Evolutionary conservation across 331 rosid genomes (phyloP).

Genomic region (Ulmus americana): DNA sequence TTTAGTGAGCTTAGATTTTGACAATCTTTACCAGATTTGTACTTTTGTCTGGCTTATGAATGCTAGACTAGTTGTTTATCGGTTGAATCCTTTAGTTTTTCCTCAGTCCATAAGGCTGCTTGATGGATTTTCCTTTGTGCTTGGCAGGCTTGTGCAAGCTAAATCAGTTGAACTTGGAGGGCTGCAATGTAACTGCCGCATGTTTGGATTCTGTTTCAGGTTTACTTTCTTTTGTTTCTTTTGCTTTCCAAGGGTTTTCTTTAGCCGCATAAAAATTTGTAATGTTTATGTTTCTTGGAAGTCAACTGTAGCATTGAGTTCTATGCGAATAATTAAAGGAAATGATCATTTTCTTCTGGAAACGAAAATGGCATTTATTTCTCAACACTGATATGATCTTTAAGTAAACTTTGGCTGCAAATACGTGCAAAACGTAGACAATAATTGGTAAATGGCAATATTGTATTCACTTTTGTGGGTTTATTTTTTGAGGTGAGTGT

Average conservation of each 20-base stretch:
- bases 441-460: neutral
- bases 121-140: slow-evolving; percentile 18
- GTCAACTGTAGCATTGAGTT: neutral
- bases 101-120: neutral
- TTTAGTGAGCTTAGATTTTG: neutral
- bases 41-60: neutral
- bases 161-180: slow-evolving; percentile 48
- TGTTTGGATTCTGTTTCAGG: slow-evolving; percentile 57
- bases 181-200: slow-evolving; percentile 53
- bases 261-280: neutral
- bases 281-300: neutral
- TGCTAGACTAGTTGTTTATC: neutral
- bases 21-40: neutral
- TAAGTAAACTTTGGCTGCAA: neutral
- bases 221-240: slow-evolving; percentile 7
- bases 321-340: neutral
- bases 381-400: neutral
- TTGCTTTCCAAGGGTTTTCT: neutral
- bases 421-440: neutral
- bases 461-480: neutral
- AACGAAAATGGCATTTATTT: neutral
- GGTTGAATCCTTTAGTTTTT: slow-evolving; percentile 11
- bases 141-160: slow-evolving; percentile 57
- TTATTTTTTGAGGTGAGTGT: too few relatives aligned
- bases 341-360: neutral